phyloP scores from a whole-genome alignment of 1,139 yeast species.

The Geotrichum klebahnii region DNA sequence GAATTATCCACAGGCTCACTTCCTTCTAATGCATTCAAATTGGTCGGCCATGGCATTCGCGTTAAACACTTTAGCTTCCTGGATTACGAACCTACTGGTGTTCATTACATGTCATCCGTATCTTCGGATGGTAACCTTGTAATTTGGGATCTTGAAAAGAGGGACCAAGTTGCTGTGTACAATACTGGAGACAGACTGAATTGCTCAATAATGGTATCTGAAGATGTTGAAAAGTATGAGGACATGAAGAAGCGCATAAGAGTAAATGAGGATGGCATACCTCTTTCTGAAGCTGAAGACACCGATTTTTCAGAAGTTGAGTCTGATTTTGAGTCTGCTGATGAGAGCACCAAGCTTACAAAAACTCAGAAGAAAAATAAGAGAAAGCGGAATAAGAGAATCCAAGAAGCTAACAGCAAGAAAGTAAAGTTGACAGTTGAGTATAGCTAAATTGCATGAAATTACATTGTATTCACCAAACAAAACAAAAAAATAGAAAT shows the following conservation, averaged over 20 bases:
- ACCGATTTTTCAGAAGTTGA: constrained; percentile 45
- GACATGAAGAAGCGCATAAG: constrained; percentile 63
- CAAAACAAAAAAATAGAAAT: neutral
- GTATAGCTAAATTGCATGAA: neutral
- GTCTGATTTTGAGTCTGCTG: constrained; percentile 43
- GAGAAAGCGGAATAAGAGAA: constrained; percentile 39
- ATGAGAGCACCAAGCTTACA: constrained; percentile 36
- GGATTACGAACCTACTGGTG: constrained; percentile 41
- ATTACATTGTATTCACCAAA: too few relatives aligned
- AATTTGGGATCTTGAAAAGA: constrained; percentile 70
- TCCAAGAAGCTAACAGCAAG: constrained; percentile 9
- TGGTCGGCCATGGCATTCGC: constrained; percentile 79
- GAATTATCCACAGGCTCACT: constrained; percentile 31
- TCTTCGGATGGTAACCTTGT: constrained; percentile 92
- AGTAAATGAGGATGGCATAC: constrained; percentile 29
- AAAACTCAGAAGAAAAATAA: constrained; percentile 42
- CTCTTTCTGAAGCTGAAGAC: constrained; percentile 55
- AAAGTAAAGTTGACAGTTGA: constrained; percentile 19
- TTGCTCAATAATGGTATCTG: constrained; percentile 76
- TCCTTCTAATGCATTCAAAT: constrained; percentile 41
- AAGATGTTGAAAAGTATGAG: constrained; percentile 65
- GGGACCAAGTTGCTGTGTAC: constrained; percentile 84
- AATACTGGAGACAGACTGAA: constrained; percentile 90
- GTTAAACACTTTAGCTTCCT: constrained; percentile 70
- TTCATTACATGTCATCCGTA: constrained; percentile 61